Base-by-base conservation (phyloP, 1,139 yeast species). In the Geotrichum siamense region DNA sequence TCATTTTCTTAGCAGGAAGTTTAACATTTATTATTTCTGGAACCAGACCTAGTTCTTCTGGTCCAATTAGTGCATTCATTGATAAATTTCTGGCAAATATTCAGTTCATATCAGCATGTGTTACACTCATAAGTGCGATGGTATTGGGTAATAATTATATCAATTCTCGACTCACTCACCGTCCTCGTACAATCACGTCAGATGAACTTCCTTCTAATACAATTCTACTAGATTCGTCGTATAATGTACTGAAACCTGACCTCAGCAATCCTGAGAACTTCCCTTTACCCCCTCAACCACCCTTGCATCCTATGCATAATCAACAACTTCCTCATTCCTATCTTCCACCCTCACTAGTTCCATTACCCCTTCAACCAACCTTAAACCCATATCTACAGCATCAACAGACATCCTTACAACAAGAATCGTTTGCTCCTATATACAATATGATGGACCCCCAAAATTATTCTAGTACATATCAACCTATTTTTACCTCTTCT, bases 31-130 rank as follows among this genome's bases (percentile, higher is more conserved):
- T 43, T 39, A 9, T 39, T 5, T 19, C 43, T 25, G 19, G 38
- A 21, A 34, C 15, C 22, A 27, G 47, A 15, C 47, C 43, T 4
- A 29, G n/a, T 10, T 39, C 35, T 9, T 39, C 35, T 8, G 47
- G 47, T 4, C 47, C 47, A 12, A 39, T 43, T 22, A 33, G 43
- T 10, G 43, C 38, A 6, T 38, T 30, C n/a, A 21, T 43, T 17
- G 35, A 43, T 34, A 38, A 26, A 23, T 25, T 37, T 10, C 27
- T 43, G 2, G 19, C 32, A 20, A 43, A 43, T 35, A 13, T 43
- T 8, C 47, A 43, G 36, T 26, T 39, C 12, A 25, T 41, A n/a
- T 31, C 47, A n/a, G 13, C 34, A 10, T 16, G n/a, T 16, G 34
- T 17, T 10, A 30, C 17, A 5, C 9, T 30, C 5, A 4, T 30